These are phyloP conservation scores for Tripterygium wilfordii DNA, from an alignment of 177 flowering plant species.

Conservation along the genomic window DNA sequence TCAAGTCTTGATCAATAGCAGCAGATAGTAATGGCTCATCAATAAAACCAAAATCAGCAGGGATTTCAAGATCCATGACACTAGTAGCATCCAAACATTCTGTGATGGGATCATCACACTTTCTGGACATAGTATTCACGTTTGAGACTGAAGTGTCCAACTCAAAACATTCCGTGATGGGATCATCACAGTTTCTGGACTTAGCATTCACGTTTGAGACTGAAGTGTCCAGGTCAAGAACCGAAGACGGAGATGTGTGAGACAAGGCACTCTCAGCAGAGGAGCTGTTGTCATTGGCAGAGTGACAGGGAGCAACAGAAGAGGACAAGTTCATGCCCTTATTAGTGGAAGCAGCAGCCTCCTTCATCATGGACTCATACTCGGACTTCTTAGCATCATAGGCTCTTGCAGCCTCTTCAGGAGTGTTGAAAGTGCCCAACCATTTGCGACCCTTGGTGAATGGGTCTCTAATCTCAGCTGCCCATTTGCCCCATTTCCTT, in stretches of 20 bases:
- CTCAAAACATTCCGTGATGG: too few relatives aligned
- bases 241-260: conserved; percentile 47
- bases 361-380: conserved; percentile 20
- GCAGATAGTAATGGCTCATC: conserved; percentile 16
- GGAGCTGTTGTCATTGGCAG: conserved; percentile 5
- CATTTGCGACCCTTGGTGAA: conserved; percentile 45
- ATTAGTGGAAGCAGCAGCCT: conserved; percentile 8
- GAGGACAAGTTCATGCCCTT: conserved; percentile 13
- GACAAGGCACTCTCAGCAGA: conserved; percentile 28
- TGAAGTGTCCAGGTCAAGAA: conserved; percentile 32
- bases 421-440: conserved; percentile 81
- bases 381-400: conserved; percentile 49
- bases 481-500: conserved; percentile 94
- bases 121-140: not conserved
- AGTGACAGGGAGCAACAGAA: conserved; percentile 14
- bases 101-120: too few relatives aligned
- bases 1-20: conserved; percentile 18
- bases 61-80: conserved; percentile 16
- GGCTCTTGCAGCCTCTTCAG: conserved; percentile 69
- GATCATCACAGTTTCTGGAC: not conserved
- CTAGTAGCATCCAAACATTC: conserved; percentile 4
- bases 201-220: conserved; percentile 1
- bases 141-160: conserved; percentile 22
- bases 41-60: conserved; percentile 13
- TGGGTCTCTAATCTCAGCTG: conserved; percentile 93